These are phyloP conservation scores for Tylopilus sp. DNA, from an alignment of 768 basidiomycete genomes.

Conservation along the genomic window DNA sequence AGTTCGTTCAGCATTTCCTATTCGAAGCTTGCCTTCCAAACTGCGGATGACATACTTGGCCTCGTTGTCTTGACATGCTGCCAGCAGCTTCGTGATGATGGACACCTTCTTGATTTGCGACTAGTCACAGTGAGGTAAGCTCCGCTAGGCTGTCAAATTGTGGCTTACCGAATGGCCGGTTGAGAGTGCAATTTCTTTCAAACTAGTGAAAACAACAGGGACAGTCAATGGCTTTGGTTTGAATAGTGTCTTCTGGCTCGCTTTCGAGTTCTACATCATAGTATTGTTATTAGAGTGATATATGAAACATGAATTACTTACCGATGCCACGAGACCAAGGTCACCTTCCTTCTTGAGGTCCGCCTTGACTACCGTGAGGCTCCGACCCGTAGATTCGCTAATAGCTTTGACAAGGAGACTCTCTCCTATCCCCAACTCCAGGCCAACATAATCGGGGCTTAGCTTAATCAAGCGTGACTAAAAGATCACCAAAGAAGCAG, in stretches of 20 bases:
- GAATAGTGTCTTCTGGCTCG: conserved; percentile 89
- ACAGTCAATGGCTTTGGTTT: conserved; percentile 91
- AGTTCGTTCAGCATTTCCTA: conserved; percentile 94
- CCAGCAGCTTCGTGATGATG: conserved; percentile 90
- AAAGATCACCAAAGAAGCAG: neutral
- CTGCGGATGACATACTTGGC: conserved; percentile 97
- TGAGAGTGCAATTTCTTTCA: conserved; percentile 87
- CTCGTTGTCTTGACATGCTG: conserved; percentile 86
- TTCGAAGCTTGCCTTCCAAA: conserved; percentile 94
- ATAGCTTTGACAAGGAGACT: conserved; percentile 93
- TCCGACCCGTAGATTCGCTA: conserved; percentile 91
- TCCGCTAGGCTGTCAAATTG: neutral
- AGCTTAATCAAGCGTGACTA: conserved; percentile 45
- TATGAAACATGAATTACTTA: conserved; percentile 28
- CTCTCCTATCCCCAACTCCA: conserved; percentile 96
- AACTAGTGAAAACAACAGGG: conserved; percentile 81
- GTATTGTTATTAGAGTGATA: neutral
- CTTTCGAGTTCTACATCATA: conserved; percentile 75
- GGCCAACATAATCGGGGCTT: conserved; percentile 90
- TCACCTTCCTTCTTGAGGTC: conserved; percentile 96
- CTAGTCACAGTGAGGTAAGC: conserved; percentile 35
- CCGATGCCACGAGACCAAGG: conserved; percentile 95
- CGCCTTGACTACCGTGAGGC: conserved; percentile 73
- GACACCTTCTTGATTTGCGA: conserved; percentile 95
- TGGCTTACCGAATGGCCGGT: conserved; percentile 72